Evolutionary conservation across 2,329 filamentous ascomycete genomes (phyloP), one percentile per base, ranked within the genome.

Genomic region (Alternaria tenuissima): DNA sequence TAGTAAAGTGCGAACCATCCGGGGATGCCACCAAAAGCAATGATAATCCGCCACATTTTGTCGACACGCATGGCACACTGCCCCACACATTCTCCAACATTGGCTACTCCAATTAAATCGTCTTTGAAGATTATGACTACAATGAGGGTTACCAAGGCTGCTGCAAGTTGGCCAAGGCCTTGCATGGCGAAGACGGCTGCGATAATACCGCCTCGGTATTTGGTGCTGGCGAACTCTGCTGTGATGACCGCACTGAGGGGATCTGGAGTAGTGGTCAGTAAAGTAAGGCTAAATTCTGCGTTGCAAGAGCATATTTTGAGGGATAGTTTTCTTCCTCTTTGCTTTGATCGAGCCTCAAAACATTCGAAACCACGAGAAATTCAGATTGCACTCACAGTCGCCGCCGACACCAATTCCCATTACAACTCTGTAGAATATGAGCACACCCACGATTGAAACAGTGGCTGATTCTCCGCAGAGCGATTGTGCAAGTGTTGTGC

Each of bases 171-270:
- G 20, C 92, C 92, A 52, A 95, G 85, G 65, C 92, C 91, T 77
- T 96, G 92, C 91, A 94, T 94, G 67, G 91, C 91, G 72, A 95
- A 95, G 55, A 95, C 92, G 16, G 91, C 85, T 34, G 88, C 91
- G 89, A 96, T 94, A 89, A 95, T 95, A 65, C 91, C 91, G 67
- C 91, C 92, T 78, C 92, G 84, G 88, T 91, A 94, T 79, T 90
- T 93, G 54, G 91, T 94, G 4, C 90, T 94, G 11, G 92, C 91
- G 72, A 95, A 95, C 82, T 95, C 92, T 5, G 92, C 93, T 6
- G 92, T 94, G 71, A 95, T 95, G 66, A 94, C 91, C 22, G 89
- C 91, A 48, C 89, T 92, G 8, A 96, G 83, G 6, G 92, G 92
- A 74, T 94, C 65, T 68, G 39, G 26, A 26, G 11, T 7, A 28